Evolutionary conservation across 2,329 filamentous ascomycete species (phyloP).

Genomic region (Fusarium tjaetaba): DNA sequence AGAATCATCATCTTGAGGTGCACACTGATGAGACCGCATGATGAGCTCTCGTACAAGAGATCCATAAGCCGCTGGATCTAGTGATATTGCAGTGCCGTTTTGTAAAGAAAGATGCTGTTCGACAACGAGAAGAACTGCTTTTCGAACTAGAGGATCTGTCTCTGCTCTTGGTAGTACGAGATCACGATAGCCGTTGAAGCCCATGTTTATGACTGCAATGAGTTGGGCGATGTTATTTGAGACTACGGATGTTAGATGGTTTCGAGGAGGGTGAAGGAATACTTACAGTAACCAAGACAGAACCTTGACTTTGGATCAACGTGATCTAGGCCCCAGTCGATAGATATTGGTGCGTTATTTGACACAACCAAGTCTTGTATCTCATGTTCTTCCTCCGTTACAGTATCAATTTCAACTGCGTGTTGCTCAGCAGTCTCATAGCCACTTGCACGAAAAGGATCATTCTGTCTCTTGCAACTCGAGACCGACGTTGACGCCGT

Average conservation of each 20-base stretch:
- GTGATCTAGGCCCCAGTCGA: conserved; percentile 26
- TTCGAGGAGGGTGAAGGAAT: fast-evolving
- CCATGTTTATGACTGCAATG: conserved; percentile 39
- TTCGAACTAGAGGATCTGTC: conserved; percentile 30
- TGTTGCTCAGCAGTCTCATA: background rate
- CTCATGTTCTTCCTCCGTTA: background rate
- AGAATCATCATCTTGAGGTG: conserved; percentile 35
- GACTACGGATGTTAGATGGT: conserved; percentile 3
- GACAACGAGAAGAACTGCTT: conserved; percentile 30
- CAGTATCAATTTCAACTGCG: fast-evolving
- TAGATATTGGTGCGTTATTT: background rate
- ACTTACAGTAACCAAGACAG: conserved; percentile 34
- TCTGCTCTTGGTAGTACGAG: conserved; percentile 33
- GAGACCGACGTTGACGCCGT: background rate
- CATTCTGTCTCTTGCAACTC: background rate
- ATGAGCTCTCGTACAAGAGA: conserved; percentile 31
- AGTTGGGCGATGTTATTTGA: conserved; percentile 38
- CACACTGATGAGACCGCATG: conserved; percentile 25
- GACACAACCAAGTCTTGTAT: background rate
- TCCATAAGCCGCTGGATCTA: conserved; percentile 21
- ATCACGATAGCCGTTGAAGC: conserved; percentile 38
- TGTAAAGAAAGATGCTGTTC: conserved; percentile 38
- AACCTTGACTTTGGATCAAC: conserved; percentile 31
- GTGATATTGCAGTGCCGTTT: conserved; percentile 2
- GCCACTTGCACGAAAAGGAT: conserved; percentile 5